Evolutionary conservation across 78 protist species (phyloP), one percentile per base, ranked within the genome.

Genomic region (Speleostelium caveatum): DNA sequence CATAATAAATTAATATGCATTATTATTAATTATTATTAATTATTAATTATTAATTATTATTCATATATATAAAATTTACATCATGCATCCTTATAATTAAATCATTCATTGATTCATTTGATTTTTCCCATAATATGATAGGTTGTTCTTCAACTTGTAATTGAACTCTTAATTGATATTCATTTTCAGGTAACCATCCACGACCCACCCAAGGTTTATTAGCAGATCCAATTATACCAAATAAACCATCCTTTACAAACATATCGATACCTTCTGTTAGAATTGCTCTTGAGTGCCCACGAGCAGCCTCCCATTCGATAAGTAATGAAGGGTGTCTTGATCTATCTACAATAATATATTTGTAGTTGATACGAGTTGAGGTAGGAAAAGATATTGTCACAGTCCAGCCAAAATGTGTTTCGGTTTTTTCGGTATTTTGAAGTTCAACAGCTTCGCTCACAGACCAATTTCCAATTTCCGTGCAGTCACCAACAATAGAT

Each of bases 141-240:
- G 91, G 91, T 19, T 61, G 24, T n/a, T 83, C 80, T 12, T 83
- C 91, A 28, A 72, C 75, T 83, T 83, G 91, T 24, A 83, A 71
- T 60, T 60, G 71, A 56, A 83, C 39, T 59, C 91, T 67, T 32
- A 83, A 71, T 41, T 83, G 91, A 42, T 73, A 68, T 60, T 83
- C 91, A 69, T 68, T 38, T 45, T 83, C 91, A 30, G 91, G 80
- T 41, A 83, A 60, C 91, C 91, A 83, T 21, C 91, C 91, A 55
- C 91, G 59, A 19, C 91, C 91, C 41, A 83, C 56, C 91, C 91
- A 83, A 12, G 91, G 91, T 41, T 67, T 69, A 22, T 28, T 35
- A n/a, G 63, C 79, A 19, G 73, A 59, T 22, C 55, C 91, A 7
- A 83, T 28, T 0, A 83, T 35, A 60, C 91, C 91, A 59, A 83